Evolutionary conservation across 257 asterid species (phyloP).

Genomic region (Nicotiana obtusifolia): DNA sequence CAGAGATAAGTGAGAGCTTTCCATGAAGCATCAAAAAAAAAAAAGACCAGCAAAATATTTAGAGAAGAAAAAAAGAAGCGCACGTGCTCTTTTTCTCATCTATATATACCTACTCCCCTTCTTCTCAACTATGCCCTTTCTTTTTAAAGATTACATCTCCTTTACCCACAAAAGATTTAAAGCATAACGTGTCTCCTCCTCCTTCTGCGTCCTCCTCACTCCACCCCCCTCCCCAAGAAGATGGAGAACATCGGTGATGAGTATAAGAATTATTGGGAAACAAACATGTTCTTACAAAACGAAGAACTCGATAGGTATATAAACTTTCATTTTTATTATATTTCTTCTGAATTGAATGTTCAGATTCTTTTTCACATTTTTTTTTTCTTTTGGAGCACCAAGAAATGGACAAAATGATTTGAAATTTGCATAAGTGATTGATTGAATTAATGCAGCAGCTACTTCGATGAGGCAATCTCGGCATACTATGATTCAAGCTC

Average conservation of each 20-base stretch:
- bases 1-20: background rate
- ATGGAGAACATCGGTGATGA: constrained; percentile 51
- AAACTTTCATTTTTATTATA: background rate
- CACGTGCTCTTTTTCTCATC: constrained; percentile 7
- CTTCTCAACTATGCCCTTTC: background rate
- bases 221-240: background rate
- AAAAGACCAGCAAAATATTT: background rate
- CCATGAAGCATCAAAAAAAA: background rate
- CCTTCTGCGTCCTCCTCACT: background rate
- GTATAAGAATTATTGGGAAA: constrained; percentile 45
- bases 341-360: background rate
- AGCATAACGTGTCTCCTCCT: background rate
- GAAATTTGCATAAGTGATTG: background rate
- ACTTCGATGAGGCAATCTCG: constrained; percentile 47
- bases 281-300: constrained; percentile 45
- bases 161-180: background rate
- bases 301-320: constrained; percentile 49
- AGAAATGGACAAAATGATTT: background rate
- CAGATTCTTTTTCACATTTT: background rate
- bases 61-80: background rate
- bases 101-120: background rate
- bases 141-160: background rate
- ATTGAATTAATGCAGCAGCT: constrained; percentile 23
- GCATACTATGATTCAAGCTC: constrained; percentile 68
- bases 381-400: background rate